Conservation (phyloP, 2,329 filamentous ascomycete genomes). For the Exophiala aquamarina region DNA sequence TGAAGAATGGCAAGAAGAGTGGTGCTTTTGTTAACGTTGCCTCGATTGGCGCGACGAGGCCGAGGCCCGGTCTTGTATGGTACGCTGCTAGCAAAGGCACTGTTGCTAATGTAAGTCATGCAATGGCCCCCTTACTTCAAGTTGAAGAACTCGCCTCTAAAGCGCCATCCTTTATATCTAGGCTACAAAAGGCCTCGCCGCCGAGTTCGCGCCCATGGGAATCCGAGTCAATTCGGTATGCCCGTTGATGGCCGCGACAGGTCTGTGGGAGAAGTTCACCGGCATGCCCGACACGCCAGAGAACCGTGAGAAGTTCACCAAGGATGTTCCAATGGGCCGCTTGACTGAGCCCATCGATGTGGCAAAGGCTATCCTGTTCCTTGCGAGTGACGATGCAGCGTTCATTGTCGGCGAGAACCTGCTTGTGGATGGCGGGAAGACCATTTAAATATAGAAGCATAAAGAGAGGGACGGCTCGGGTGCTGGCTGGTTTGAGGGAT, state of each 20-base stretch:
- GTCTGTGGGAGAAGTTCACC: conserved; percentile 47
- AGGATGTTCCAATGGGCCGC: conserved; percentile 44
- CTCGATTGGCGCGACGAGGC: conserved; percentile 17
- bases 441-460: too few relatives aligned
- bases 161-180: neutral
- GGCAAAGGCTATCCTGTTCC: conserved; percentile 67
- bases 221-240: conserved; percentile 73
- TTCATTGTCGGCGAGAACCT: conserved; percentile 59
- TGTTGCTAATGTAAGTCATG: conserved; percentile 62
- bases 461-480: too few relatives aligned
- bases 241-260: conserved; percentile 63
- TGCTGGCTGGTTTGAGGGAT: too few relatives aligned
- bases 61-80: conserved; percentile 18
- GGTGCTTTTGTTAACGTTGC: conserved; percentile 21
- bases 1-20: too few relatives aligned
- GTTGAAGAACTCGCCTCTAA: neutral
- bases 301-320: conserved; percentile 41
- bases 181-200: conserved; percentile 52
- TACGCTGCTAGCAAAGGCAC: conserved; percentile 66
- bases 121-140: conserved; percentile 21
- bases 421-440: conserved; percentile 43
- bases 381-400: conserved; percentile 68
- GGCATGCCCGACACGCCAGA: conserved; percentile 45
- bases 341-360: conserved; percentile 58
- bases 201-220: conserved; percentile 69